These are phyloP conservation scores for Aspergillus carbonarius DNA, from an alignment of 2,329 filamentous ascomycete species.

Conservation along the genomic window DNA sequence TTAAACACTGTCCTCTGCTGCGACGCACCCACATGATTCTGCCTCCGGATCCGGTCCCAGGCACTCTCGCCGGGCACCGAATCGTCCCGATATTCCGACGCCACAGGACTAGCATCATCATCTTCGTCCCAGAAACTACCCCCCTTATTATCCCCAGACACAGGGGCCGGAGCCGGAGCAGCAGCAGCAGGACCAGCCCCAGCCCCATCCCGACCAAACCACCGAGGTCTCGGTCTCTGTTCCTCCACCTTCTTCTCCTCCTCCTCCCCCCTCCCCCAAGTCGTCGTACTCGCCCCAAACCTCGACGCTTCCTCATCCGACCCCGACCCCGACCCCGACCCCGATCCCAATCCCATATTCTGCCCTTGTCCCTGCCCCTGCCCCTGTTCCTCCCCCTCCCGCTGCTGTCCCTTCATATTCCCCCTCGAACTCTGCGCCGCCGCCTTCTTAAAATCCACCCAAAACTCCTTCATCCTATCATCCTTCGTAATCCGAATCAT, in stretches of 20 bases:
- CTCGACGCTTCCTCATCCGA: background rate
- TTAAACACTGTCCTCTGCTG: background rate
- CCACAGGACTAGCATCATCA: conserved; percentile 40
- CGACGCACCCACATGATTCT: background rate
- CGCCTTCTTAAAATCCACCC: too few relatives aligned
- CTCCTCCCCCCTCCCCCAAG: background rate
- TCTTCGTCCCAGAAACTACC: conserved; percentile 30
- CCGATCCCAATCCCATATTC: too few relatives aligned
- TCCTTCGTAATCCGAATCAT: too few relatives aligned
- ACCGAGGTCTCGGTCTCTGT: too few relatives aligned
- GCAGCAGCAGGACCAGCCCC: too few relatives aligned
- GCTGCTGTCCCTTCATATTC: too few relatives aligned
- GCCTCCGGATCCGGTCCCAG: conserved; percentile 39
- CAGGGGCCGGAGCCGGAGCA: conserved; percentile 8
- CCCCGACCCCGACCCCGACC: background rate
- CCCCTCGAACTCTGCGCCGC: too few relatives aligned
- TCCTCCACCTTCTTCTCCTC: background rate
- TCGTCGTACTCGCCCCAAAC: background rate
- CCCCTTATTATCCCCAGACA: conserved; percentile 21
- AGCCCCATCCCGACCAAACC: too few relatives aligned
- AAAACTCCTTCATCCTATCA: too few relatives aligned
- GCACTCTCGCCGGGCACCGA: conserved; percentile 26
- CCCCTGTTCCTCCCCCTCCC: background rate
- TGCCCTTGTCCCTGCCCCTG: background rate
- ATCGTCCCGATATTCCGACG: conserved; percentile 30